Conservation (phyloP, 768 basidiomycete species). For the Dioszegia crocea region DNA sequence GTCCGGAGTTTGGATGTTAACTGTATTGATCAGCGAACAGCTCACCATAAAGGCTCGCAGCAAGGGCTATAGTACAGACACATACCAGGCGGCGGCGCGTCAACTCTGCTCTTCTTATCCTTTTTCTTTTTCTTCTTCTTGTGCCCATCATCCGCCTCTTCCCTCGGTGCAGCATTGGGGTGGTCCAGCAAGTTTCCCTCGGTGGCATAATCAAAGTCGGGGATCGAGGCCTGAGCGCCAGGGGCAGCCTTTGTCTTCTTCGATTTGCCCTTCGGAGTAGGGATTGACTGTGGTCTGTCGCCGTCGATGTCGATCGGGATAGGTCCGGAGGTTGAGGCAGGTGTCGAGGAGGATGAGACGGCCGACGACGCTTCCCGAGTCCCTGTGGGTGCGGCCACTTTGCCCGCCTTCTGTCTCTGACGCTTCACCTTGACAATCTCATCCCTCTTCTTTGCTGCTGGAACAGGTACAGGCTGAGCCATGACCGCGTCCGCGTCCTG, state of each 20-base stretch:
- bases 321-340: background rate
- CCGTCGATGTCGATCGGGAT: background rate
- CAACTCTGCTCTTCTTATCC: conserved; percentile 11
- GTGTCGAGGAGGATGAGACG: background rate
- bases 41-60: background rate
- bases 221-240: conserved; percentile 32
- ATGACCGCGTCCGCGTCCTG: background rate
- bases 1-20: conserved; percentile 20
- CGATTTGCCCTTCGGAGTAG: background rate
- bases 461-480: background rate
- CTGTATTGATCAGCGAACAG: conserved; percentile 4
- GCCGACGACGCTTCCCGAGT: background rate
- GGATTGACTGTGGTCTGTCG: background rate
- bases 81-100: conserved; percentile 10
- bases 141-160: conserved; percentile 43
- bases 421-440: conserved; percentile 22
- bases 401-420: conserved; percentile 3
- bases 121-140: conserved; percentile 55
- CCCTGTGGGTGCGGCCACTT: background rate
- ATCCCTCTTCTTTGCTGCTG: conserved; percentile 13
- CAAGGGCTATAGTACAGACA: background rate
- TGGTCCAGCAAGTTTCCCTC: conserved; percentile 69
- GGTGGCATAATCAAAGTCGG: conserved; percentile 66
- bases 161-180: conserved; percentile 26
- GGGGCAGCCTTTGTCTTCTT: conserved; percentile 5